Evolutionary conservation across 2,329 filamentous ascomycete genomes (phyloP).

Genomic region (Fusarium sp.): DNA sequence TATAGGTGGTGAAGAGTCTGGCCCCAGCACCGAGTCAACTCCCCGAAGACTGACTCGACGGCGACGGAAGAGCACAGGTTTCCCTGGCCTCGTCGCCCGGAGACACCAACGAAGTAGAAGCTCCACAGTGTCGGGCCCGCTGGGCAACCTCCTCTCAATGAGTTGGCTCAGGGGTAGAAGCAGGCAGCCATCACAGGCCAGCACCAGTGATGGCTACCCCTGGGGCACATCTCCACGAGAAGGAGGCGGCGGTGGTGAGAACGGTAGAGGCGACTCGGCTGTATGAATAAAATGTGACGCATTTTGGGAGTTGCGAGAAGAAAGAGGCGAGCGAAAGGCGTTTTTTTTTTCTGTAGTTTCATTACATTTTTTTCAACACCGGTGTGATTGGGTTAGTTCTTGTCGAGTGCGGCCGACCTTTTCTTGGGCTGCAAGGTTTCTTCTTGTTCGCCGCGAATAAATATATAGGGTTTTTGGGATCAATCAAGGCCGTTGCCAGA

Average conservation of each 20-base stretch:
- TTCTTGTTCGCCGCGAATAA: slow-evolving; percentile 10
- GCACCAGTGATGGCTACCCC: slow-evolving; percentile 35
- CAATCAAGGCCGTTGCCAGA: slow-evolving; percentile 9
- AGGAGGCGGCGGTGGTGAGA: slow-evolving; percentile 20
- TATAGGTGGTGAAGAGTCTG: slow-evolving; percentile 47
- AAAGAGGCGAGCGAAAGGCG: slow-evolving; percentile 32
- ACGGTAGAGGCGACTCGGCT: slow-evolving; percentile 44
- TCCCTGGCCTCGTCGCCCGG: slow-evolving; percentile 70
- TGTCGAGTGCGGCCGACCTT: neutral
- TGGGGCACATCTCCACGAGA: slow-evolving; percentile 37
- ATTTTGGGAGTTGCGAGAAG: slow-evolving; percentile 27
- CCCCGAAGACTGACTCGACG: slow-evolving; percentile 53
- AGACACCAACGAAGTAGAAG: slow-evolving; percentile 54
- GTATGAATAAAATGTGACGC: slow-evolving; percentile 47
- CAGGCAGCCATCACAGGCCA: slow-evolving; percentile 37
- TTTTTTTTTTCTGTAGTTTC: slow-evolving; percentile 20
- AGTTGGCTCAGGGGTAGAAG: slow-evolving; percentile 62
- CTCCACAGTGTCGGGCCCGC: slow-evolving; percentile 60
- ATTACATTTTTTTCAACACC: neutral
- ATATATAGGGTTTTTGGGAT: slow-evolving; percentile 6
- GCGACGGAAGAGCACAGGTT: slow-evolving; percentile 70
- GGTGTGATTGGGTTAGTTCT: slow-evolving; percentile 19
- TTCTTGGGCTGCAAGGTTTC: slow-evolving; percentile 2
- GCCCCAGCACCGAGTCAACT: slow-evolving; percentile 47
- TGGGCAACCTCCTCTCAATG: slow-evolving; percentile 65